A percentile compares a stretch with the other conserved stretches of the same genome.
These are phyloP conservation scores for Diutina sp. DNA, from an alignment of 1,139 yeast species.

Conservation along the genomic window DNA sequence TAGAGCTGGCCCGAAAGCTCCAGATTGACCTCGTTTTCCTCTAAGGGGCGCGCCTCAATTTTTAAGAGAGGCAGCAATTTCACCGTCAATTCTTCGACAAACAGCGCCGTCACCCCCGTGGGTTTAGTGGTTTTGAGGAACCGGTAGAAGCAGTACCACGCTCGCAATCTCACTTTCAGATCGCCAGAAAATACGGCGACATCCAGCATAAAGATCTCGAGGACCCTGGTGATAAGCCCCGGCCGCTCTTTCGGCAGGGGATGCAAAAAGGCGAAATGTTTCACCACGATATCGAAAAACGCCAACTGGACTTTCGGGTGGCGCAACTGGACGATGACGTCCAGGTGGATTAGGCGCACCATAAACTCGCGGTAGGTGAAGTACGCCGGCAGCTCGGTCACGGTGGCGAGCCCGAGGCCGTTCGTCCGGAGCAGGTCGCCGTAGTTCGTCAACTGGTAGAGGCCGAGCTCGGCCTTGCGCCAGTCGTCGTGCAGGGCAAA, in stretches of 20 bases:
- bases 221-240: conserved; percentile 16
- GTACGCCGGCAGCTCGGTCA: conserved; percentile 49
- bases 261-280: conserved; percentile 28
- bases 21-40: conserved; percentile 37
- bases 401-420: conserved; percentile 53
- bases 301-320: conserved; percentile 73
- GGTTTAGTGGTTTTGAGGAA: conserved; percentile 72
- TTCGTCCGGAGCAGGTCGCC: conserved; percentile 74
- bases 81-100: conserved; percentile 25
- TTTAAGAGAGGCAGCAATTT: conserved; percentile 37
- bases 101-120: conserved; percentile 23
- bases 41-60: conserved; percentile 48
- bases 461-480: conserved; percentile 78
- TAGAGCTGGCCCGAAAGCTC: conserved; percentile 66
- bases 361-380: conserved; percentile 48
- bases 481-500: conserved; percentile 29
- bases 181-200: conserved; percentile 45
- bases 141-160: conserved; percentile 85
- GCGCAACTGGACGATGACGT: conserved; percentile 23
- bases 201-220: conserved; percentile 43
- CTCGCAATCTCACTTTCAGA: conserved; percentile 68
- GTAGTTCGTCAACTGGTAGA: conserved; percentile 65
- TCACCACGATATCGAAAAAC: conserved; percentile 75
- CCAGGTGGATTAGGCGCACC: conserved; percentile 47
- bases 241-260: background rate